phyloP scores from a whole-genome alignment of 1,284 basidiomycete species.

The Exobasidium rhododendri region DNA sequence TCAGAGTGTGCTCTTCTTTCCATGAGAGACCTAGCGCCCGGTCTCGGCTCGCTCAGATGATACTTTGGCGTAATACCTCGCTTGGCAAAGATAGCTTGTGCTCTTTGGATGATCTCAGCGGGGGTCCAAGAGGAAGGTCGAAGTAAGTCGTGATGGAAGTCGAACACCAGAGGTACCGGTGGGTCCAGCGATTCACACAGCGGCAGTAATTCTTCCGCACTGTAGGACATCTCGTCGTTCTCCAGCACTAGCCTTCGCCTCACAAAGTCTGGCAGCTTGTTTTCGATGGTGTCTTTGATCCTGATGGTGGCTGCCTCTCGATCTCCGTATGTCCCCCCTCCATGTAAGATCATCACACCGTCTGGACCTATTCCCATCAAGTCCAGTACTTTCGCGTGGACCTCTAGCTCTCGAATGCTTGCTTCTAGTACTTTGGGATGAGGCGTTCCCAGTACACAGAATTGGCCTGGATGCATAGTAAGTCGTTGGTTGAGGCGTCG shows the following conservation, averaged over 20 bases:
- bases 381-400: constrained; percentile 82
- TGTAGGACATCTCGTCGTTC: constrained; percentile 89
- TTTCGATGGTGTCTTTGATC: constrained; percentile 68
- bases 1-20: constrained; percentile 81
- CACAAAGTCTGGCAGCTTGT: constrained; percentile 64
- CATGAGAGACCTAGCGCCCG: constrained; percentile 24
- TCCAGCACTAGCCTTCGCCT: constrained; percentile 76
- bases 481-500: constrained; percentile 73
- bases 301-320: constrained; percentile 69
- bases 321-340: constrained; percentile 75
- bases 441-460: constrained; percentile 77
- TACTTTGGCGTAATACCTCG: constrained; percentile 79
- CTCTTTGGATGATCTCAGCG: constrained; percentile 65
- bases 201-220: constrained; percentile 76
- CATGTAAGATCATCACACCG: constrained; percentile 70
- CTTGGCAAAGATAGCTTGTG: constrained; percentile 70
- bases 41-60: constrained; percentile 69
- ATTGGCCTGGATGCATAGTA: constrained; percentile 79
- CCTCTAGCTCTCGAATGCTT: constrained; percentile 72
- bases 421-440: constrained; percentile 69
- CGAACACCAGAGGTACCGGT: constrained; percentile 66
- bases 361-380: constrained; percentile 73
- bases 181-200: constrained; percentile 76
- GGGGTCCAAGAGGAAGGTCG: constrained; percentile 41
- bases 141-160: constrained; percentile 54